Evolutionary conservation across 2,329 filamentous ascomycete species (phyloP), one percentile per base, ranked within the genome.

Genomic region (Scedosporium apiospermum): DNA sequence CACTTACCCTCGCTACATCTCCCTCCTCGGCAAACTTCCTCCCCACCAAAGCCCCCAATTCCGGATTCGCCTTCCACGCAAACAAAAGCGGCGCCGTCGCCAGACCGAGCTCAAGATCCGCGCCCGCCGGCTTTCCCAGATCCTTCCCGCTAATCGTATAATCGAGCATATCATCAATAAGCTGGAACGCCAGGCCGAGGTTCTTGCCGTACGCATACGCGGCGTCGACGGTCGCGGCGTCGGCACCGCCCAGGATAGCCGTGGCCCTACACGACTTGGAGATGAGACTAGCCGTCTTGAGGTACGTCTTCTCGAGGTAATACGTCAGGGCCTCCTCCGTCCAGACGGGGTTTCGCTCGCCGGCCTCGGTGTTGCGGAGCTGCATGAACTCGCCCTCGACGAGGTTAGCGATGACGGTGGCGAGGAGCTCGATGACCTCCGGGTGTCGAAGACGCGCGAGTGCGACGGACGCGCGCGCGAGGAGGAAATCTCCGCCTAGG

Each of bases 341-440:
- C 84, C 90, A 98, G 9, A 82, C 78, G 1, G 93, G 93, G 68
- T 90, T 88, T 66, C 84, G 82, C 79, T 98, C 93, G 72, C 97
- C 93, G 67, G 85, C 82, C 57, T 90, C 90, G 1, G 95, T 98
- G 76, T 99, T 99, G 78, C 96, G 96, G 69, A 99, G 80, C 79
- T 99, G 95, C 95, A 99, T 99, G 79, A 99, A 98, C 76, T 99
- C 95, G 71, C 95, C 95, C 77, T 99, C 95, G 21, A 99, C 93
- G 27, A 99, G 80, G 73, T 99, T 99, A 55, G 95, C 93, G 68
- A 99, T 98, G 51, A 98, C 95, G 0, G 93, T 98, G 3, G 95
- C 92, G 34, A 99, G 80, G 6, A 99, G 83, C 77, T 99, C 95
- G 7, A 92, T 91, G 2, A 99, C 95, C 75, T 99, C 95, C 53